Evolutionary conservation across 768 basidiomycete species (phyloP).

Genomic region (Leccinum longicurvipes): DNA sequence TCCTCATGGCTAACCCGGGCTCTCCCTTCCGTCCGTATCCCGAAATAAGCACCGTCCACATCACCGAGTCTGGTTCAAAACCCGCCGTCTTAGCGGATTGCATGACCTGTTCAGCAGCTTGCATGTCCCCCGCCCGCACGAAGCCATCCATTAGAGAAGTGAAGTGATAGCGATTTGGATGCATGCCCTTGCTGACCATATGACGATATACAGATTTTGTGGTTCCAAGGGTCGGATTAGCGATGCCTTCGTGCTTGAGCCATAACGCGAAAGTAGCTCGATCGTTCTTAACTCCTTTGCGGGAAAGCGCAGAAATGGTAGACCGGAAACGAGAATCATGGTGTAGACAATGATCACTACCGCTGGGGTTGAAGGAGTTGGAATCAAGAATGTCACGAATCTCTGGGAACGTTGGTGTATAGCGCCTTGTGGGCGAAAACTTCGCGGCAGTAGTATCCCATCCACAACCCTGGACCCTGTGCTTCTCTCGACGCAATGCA

Average conservation of each 20-base stretch:
- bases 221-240: constrained; percentile 46
- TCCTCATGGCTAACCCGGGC: constrained; percentile 47
- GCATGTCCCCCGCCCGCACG: constrained; percentile 53
- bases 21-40: constrained; percentile 64
- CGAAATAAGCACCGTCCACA: constrained; percentile 76
- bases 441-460: constrained; percentile 44
- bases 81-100: constrained; percentile 46
- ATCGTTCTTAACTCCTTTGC: constrained; percentile 52
- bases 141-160: constrained; percentile 77
- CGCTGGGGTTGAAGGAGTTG: constrained; percentile 46
- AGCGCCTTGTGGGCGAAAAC: constrained; percentile 34
- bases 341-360: constrained; percentile 36
- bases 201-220: constrained; percentile 54
- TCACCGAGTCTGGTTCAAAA: constrained; percentile 55
- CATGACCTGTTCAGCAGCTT: constrained; percentile 55
- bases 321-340: constrained; percentile 36
- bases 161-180: constrained; percentile 71
- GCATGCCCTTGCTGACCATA: constrained; percentile 66
- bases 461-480: constrained; percentile 39
- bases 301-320: constrained; percentile 44
- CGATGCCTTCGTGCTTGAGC: constrained; percentile 57
- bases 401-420: constrained; percentile 5
- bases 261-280: constrained; percentile 56
- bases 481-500: constrained; percentile 52
- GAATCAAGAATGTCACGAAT: constrained; percentile 18